Conservation (phyloP, 164 flowering plant genomes). For the Macadamia tetraphylla region DNA sequence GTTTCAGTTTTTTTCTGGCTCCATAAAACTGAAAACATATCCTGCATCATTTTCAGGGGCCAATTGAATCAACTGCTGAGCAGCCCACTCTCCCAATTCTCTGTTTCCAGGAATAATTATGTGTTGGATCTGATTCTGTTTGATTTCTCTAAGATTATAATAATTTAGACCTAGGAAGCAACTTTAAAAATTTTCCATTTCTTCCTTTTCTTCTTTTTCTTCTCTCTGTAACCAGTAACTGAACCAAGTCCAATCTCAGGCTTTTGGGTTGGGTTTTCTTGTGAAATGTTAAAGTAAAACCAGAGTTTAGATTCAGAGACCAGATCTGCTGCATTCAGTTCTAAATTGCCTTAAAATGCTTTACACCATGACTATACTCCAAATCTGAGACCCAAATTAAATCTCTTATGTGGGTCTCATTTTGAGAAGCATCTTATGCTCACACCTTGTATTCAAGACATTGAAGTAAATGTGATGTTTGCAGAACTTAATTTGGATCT, state of each 20-base stretch:
- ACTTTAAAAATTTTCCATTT: background rate
- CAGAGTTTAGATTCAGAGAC: too few species aligned
- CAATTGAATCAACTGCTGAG: constrained; percentile 27
- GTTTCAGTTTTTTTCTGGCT: too few species aligned
- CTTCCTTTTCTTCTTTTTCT: background rate
- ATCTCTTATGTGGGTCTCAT: too few species aligned
- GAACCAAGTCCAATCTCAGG: background rate
- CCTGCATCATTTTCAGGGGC: constrained; percentile 39
- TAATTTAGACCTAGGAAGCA: constrained; percentile 11
- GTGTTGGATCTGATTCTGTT: too few species aligned
- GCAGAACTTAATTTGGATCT: too few species aligned
- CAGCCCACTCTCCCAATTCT: constrained; percentile 39
- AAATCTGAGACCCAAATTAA: too few species aligned
- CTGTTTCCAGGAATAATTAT: constrained; percentile 26
- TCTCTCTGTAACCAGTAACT: background rate
- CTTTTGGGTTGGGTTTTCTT: background rate
- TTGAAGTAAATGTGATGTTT: too few species aligned
- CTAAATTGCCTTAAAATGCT: too few species aligned
- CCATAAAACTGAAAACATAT: constrained; percentile 1
- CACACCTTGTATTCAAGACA: too few species aligned
- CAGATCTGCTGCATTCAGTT: constrained; percentile 32
- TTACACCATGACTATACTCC: too few species aligned
- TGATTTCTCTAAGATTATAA: background rate
- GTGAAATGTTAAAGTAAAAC: too few species aligned
- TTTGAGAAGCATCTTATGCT: too few species aligned